phyloP scores from a whole-genome alignment of 768 basidiomycete species.

The Pleurotus cornucopiae region DNA sequence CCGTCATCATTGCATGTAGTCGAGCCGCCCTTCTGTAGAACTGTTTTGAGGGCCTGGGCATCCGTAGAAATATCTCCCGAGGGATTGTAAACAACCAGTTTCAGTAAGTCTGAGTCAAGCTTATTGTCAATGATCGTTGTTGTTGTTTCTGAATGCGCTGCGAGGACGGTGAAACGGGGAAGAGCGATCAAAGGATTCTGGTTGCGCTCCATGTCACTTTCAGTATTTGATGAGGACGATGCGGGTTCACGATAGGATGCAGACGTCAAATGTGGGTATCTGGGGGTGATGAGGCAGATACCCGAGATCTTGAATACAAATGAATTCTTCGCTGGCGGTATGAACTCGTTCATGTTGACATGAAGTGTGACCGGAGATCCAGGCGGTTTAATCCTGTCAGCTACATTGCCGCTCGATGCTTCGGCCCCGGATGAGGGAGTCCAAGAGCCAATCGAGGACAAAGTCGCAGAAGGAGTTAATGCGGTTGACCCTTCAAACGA shows the following conservation, averaged over 20 bases:
- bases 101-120: conserved; percentile 34
- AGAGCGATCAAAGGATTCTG: conserved; percentile 47
- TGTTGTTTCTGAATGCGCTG: conserved; percentile 59
- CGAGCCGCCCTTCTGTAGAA: conserved; percentile 54
- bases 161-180: conserved; percentile 66
- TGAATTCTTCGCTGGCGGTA: conserved; percentile 56
- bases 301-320: conserved; percentile 69
- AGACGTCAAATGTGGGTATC: conserved; percentile 10
- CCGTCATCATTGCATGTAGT: conserved; percentile 62
- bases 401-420: conserved; percentile 9
- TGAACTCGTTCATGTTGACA: conserved; percentile 75
- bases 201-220: conserved; percentile 19
- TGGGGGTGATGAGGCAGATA: conserved; percentile 56
- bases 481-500: conserved; percentile 63
- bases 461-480: conserved; percentile 28
- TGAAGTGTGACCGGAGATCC: conserved; percentile 67
- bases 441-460: conserved; percentile 48
- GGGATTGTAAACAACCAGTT: conserved; percentile 60
- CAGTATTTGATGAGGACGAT: conserved; percentile 16
- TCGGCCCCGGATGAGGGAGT: conserved; percentile 31
- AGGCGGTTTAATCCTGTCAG: conserved; percentile 34
- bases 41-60: conserved; percentile 59
- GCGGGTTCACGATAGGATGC: conserved; percentile 10
- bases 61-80: conserved; percentile 50
- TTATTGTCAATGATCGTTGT: conserved; percentile 60